phyloP scores from a whole-genome alignment of 805 yeast genomes.

The Starmerella apicola region DNA sequence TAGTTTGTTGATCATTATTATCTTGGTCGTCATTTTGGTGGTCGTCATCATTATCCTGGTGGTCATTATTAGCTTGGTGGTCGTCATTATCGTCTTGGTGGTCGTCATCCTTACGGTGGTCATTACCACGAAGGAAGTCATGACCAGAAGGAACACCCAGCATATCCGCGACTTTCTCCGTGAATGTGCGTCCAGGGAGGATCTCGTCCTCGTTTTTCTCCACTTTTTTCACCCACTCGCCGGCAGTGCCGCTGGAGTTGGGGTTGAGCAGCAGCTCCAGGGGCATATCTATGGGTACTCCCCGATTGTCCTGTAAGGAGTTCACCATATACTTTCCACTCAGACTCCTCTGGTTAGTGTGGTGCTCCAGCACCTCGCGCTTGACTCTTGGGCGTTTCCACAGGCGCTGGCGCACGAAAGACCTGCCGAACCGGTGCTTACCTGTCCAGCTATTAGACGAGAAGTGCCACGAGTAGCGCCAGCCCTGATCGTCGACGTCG shows the following conservation, averaged over 20 bases:
- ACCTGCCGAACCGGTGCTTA: constrained; percentile 38
- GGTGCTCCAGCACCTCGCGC: constrained; percentile 2
- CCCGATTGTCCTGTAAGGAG: no score
- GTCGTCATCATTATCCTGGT: no score
- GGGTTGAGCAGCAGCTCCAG: background rate
- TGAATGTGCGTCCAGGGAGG: no score
- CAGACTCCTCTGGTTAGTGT: no score
- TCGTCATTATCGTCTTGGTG: no score
- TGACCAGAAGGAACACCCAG: background rate
- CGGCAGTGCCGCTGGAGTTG: background rate
- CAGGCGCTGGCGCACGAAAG: constrained; percentile 51
- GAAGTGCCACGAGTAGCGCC: constrained; percentile 53
- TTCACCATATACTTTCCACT: no score
- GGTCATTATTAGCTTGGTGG: background rate
- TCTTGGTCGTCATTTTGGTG: no score
- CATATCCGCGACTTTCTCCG: no score
- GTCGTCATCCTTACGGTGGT: no score
- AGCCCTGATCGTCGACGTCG: constrained; percentile 77
- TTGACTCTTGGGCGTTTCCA: constrained; percentile 39
- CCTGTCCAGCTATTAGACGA: constrained; percentile 50
- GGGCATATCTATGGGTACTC: no score
- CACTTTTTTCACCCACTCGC: background rate
- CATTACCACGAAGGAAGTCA: no score
- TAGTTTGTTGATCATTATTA: background rate
- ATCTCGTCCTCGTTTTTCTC: background rate